Base-by-base conservation (phyloP, 2,329 filamentous ascomycete species). In the Cladophialophora chaetospira region DNA sequence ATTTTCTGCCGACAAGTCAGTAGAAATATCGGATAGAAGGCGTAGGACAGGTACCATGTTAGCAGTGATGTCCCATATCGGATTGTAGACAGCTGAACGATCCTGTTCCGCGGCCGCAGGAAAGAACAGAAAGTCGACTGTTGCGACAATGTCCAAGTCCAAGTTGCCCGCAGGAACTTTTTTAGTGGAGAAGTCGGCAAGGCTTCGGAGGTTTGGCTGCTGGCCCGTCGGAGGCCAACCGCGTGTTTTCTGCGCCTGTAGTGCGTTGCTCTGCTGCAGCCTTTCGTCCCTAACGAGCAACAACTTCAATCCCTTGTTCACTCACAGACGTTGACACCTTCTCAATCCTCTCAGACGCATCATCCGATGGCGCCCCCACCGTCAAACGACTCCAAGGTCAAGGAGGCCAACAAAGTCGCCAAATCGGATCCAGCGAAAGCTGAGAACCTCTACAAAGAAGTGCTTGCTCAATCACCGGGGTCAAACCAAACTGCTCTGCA, bases 361-460 rank as follows among this genome's bases (percentile, higher is more conserved):
- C 36, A 45, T 21, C 25, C 29, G 72, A 62, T 82, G 80, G 79
- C 78, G 62, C 72, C 74, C 60, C 70, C 68, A 65, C 73, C 73
- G 60, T 78, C 81, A 63, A 79, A 78, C 65, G 78, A 81, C 66
- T 79, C 82, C 72, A 82, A 88, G 79, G 87, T 97, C 82, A 85
- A 88, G 76, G 91, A 97, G 82, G 93, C 91, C 73, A 87, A 93
- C 81, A 86, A 88, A 79, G 79, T 93, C 70, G 83, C 84, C 66
- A 91, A 90, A 79, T 82, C 86, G 63, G 85, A 96, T 71, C 88
- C 92, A 65, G 78, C 82, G 69, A 89, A 94, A 80, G 91, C 93
- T 63, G 91, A 96, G 78, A 79, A 83, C 68, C 85, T 90, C 72
- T 97, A 93, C 82, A 91, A 93, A 76, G 88, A 94, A 55, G 89